Percentiles rank a stretch among this genome's conserved stretches.
Evolutionary conservation across 1,139 yeast genomes (phyloP).

Genomic region (Candida labiduridarum): DNA sequence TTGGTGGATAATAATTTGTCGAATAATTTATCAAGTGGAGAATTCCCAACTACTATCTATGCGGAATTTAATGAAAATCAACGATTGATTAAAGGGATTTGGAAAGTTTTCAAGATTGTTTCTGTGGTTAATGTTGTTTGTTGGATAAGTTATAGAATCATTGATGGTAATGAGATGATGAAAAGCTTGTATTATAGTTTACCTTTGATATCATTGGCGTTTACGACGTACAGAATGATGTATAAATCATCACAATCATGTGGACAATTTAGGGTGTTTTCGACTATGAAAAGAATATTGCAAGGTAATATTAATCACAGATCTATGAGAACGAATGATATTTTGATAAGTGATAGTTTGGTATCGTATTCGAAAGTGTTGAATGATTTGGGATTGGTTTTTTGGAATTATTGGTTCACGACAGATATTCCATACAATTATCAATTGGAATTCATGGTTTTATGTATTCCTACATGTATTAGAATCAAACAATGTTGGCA

Average conservation of each 20-base stretch:
- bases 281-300: slow-evolving; percentile 55
- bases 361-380: slow-evolving; percentile 78
- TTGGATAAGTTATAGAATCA: slow-evolving; percentile 23
- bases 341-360: slow-evolving; percentile 76
- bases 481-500: slow-evolving; percentile 79
- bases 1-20: slow-evolving; percentile 26
- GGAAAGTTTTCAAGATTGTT: slow-evolving; percentile 26
- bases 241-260: slow-evolving; percentile 14
- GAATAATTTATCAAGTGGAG: slow-evolving; percentile 29
- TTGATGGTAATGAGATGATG: slow-evolving; percentile 20
- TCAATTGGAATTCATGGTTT: slow-evolving; percentile 49
- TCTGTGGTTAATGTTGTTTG: slow-evolving; percentile 24
- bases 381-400: slow-evolving; percentile 62
- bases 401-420: slow-evolving; percentile 34
- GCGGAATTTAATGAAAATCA: slow-evolving; percentile 37
- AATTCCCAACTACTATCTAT: slow-evolving; percentile 31
- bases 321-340: slow-evolving; percentile 72
- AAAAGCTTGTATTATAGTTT: slow-evolving; percentile 17
- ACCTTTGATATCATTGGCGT: slow-evolving; percentile 23
- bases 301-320: slow-evolving; percentile 57
- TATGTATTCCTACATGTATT: slow-evolving; percentile 66
- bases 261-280: slow-evolving; percentile 48
- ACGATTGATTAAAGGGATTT: slow-evolving; percentile 36
- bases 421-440: slow-evolving; percentile 28
- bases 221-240: slow-evolving; percentile 22